A percentile compares a stretch with the other conserved stretches of the same genome.
phyloP scores from a whole-genome alignment of 2,329 filamentous ascomycete species.

The Aspergillus calidoustus region DNA sequence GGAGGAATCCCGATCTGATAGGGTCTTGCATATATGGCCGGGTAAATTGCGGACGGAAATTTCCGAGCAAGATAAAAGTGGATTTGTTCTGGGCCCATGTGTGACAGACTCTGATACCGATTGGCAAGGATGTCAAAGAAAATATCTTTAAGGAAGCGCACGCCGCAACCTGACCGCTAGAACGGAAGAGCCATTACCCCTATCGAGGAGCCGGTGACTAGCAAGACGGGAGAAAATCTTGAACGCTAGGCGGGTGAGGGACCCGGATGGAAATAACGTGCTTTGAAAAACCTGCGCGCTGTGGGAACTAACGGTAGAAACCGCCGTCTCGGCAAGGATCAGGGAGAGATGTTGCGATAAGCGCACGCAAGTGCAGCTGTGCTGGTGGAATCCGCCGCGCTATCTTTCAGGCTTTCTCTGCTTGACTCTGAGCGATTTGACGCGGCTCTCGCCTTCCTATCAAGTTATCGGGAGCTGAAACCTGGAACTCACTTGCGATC shows the following conservation, averaged over 20 bases:
- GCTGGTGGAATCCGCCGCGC: neutral
- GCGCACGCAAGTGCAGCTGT: neutral
- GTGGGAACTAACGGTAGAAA: neutral
- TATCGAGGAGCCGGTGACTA: neutral
- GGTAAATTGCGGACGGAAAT: neutral
- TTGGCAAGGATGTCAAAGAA: neutral
- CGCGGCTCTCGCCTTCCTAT: neutral
- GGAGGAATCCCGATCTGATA: neutral
- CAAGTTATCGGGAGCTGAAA: slow-evolving; percentile 4
- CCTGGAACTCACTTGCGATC: neutral
- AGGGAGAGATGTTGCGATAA: neutral
- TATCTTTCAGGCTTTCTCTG: neutral
- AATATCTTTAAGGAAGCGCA: neutral
- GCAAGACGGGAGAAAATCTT: neutral
- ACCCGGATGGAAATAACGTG: neutral
- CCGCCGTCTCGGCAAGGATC: neutral
- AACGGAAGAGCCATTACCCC: neutral
- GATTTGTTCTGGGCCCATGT: neutral
- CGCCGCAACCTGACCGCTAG: neutral
- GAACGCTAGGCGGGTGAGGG: neutral
- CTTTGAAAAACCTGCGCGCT: neutral
- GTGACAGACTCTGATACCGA: neutral
- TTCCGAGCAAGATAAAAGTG: neutral
- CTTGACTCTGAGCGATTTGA: neutral
- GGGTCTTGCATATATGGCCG: neutral